Base-by-base conservation (phyloP, 2,329 filamentous ascomycete species). In the Trichoderma atroviride region DNA sequence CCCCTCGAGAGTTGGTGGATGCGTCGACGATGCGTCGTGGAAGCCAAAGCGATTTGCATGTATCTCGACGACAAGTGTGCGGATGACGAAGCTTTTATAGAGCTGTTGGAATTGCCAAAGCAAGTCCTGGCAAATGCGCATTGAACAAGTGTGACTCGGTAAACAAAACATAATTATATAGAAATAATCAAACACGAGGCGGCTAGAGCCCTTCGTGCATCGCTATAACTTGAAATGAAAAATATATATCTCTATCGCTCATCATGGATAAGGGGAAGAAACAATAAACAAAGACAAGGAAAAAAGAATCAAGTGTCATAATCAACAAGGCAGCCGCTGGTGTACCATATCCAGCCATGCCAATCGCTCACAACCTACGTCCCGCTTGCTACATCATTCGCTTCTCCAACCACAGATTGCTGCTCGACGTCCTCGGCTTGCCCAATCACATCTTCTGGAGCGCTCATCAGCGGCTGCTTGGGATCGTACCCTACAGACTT, bases 401-500 rank as follows among this genome's bases (percentile, higher is more conserved):
- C 59, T 16, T 40, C 5, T 59, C 58, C 52, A 16, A 55, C 29
- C 16, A 22, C 29, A 9, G 16, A 14, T 35, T 58, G 35, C 24
- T 58, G 35, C 29, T 66, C 31, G 27, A 35, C 40, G 10, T 40
- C 10, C 9, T 57, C 68, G 5, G 62, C 52, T 4, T 67, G 47
- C 59, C 70, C 66, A n/a, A 27, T 55, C 4, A n/a, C 62, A 70
- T 68, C 60, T 4, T 64, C 71, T 1, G 69, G 27, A 16, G 70
- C 71, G 1, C 66, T 67, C 74, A 72, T 77, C 47, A 87, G 73
- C 4, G 85, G 85, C n/a, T 83, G 79, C 11, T 76, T 76, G 0
- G 89, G 85, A 78, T 98, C 94, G 78, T 98, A 99, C 3, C 94
- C 94, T 0, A 98, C 87, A 50, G 89, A 88, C 79, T 97, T 97